Percentiles rank a stretch among this genome's conserved stretches.
Evolutionary conservation across 2,329 filamentous ascomycete species (phyloP).

Genomic region (Pseudopithomyces maydicus): DNA sequence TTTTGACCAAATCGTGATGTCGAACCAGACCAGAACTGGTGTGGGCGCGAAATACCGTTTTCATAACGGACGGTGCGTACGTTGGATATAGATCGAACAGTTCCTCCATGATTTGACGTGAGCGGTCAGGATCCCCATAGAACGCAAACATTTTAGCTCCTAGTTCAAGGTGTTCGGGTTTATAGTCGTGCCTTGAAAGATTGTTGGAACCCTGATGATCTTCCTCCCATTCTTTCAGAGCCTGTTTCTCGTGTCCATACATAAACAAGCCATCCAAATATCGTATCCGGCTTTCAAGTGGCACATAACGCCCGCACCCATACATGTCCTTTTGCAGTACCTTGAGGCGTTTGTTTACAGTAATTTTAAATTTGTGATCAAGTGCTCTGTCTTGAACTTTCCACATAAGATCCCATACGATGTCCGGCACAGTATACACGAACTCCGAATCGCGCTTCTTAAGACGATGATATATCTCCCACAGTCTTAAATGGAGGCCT

Average conservation of each 20-base stretch:
- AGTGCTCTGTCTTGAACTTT: conserved; percentile 20
- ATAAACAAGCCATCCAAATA: conserved; percentile 36
- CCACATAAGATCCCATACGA: conserved; percentile 45
- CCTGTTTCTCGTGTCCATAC: conserved; percentile 29
- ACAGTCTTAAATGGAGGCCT: conserved; percentile 22
- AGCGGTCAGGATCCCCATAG: conserved; percentile 62
- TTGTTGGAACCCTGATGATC: conserved; percentile 14
- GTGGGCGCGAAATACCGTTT: conserved; percentile 73
- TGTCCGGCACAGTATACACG: conserved; percentile 22
- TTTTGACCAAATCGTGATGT: conserved; percentile 57
- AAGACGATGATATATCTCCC: conserved; percentile 36
- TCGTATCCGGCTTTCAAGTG: conserved; percentile 24
- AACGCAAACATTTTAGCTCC: conserved; percentile 69
- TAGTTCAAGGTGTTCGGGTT: conserved; percentile 60
- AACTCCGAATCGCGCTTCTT: conserved; percentile 24
- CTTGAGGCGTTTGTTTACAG: conserved; percentile 7
- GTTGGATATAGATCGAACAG: conserved; percentile 55
- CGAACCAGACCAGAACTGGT: conserved; percentile 53
- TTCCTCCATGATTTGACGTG: conserved; percentile 60
- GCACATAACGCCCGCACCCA: conserved; percentile 16
- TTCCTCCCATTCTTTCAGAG: conserved; percentile 39
- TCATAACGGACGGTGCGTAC: conserved; percentile 61
- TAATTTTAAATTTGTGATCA: background rate
- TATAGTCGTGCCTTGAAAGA: conserved; percentile 27
- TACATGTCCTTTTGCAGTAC: conserved; percentile 38